phyloP scores from a whole-genome alignment of 1,139 yeast genomes.

The Waltiozyma sp. region DNA sequence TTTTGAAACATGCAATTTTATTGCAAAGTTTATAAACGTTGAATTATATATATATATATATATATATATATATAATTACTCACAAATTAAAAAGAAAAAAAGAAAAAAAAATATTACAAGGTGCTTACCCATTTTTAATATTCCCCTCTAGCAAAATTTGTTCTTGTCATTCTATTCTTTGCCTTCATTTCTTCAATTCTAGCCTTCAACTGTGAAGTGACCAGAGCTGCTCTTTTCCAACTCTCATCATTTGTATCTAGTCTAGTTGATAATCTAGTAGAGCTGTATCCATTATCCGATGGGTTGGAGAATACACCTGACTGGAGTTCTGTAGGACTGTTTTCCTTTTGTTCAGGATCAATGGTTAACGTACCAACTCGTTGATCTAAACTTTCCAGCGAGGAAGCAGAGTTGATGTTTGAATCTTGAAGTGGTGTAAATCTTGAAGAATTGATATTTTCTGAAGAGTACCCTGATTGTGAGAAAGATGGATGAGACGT shows the following conservation, averaged over 20 bases:
- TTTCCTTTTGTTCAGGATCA: conserved; percentile 15
- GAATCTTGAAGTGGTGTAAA: conserved; percentile 12
- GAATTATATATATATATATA: too few species aligned
- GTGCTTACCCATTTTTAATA: too few species aligned
- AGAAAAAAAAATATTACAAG: too few species aligned
- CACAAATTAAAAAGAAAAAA: too few species aligned
- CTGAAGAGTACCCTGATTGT: conserved; percentile 2
- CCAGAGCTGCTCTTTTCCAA: conserved; percentile 87
- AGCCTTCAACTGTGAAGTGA: conserved; percentile 74
- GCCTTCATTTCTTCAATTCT: conserved; percentile 87
- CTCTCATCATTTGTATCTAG: conserved; percentile 48
- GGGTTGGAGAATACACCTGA: not conserved
- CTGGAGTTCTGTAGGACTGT: conserved; percentile 3
- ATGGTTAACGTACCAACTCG: conserved; percentile 16
- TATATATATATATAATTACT: too few species aligned
- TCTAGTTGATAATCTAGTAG: conserved; percentile 6
- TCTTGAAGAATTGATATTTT: not conserved
- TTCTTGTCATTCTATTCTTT: conserved; percentile 27
- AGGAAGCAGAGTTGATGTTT: conserved; percentile 5
- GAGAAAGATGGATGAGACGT: conserved; percentile 1
- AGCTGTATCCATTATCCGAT: not conserved
- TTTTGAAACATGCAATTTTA: too few species aligned
- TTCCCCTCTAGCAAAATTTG: not conserved
- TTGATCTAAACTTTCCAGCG: conserved; percentile 13
- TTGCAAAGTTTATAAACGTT: too few species aligned